These are phyloP conservation scores for Zymoseptoria ardabiliae DNA, from an alignment of 2,329 filamentous ascomycete species.

Conservation along the genomic window DNA sequence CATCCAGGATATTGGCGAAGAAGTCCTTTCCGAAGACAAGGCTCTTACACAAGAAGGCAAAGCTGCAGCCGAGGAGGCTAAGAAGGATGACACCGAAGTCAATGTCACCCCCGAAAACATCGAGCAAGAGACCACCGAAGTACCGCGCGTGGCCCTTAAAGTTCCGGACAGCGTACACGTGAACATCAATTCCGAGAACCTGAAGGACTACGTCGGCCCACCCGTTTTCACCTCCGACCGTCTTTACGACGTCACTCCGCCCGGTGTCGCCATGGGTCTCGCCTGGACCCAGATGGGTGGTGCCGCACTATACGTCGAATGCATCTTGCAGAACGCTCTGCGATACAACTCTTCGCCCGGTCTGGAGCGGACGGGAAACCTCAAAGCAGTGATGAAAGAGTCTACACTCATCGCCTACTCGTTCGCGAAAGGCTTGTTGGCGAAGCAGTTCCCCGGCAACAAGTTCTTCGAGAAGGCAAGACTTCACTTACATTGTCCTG, in stretches of 20 bases:
- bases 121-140: constrained; percentile 53
- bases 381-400: constrained; percentile 97
- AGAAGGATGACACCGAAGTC: constrained; percentile 57
- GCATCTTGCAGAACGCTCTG: constrained; percentile 80
- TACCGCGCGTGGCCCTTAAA: constrained; percentile 66
- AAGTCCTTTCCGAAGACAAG: constrained; percentile 69
- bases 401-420: constrained; percentile 92
- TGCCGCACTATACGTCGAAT: constrained; percentile 93
- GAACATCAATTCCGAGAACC: constrained; percentile 75
- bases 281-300: constrained; percentile 98
- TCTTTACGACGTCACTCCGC: constrained; percentile 85
- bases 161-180: constrained; percentile 85
- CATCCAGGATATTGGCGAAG: constrained; percentile 85
- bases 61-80: constrained; percentile 61
- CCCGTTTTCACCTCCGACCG: constrained; percentile 93
- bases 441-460: constrained; percentile 77
- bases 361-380: constrained; percentile 86
- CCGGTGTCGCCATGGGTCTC: constrained; percentile 94
- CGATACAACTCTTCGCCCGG: constrained; percentile 65
- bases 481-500: constrained; percentile 91
- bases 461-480: constrained; percentile 93
- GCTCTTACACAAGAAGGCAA: constrained; percentile 83
- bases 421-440: constrained; percentile 85
- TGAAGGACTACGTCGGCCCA: constrained; percentile 95
- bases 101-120: constrained; percentile 55